Conservation (phyloP, 306 rosid genomes). For the Prinsepia uniflora region DNA sequence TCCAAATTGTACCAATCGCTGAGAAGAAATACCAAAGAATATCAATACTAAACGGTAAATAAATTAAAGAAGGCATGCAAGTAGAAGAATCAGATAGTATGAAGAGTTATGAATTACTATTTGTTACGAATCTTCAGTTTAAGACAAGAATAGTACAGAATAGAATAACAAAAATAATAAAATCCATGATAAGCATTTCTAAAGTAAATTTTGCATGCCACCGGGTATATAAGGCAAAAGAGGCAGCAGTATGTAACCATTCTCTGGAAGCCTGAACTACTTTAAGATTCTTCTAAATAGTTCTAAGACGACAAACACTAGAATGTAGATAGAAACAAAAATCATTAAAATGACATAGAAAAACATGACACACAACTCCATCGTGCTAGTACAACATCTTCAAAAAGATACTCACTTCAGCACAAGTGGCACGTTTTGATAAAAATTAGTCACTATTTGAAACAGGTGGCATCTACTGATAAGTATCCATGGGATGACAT, state of each 20-base stretch:
- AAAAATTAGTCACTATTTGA: no score
- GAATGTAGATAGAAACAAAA: neutral
- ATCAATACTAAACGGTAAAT: slow-evolving; percentile 10
- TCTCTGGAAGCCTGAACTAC: neutral
- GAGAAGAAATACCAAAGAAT: slow-evolving; percentile 29
- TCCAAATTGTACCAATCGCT: slow-evolving; percentile 99
- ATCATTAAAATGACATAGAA: neutral
- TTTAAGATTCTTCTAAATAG: neutral
- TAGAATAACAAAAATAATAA: neutral
- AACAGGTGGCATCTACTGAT: no score
- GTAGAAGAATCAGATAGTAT: neutral
- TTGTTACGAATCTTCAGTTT: neutral
- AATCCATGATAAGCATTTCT: neutral
- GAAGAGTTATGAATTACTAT: neutral
- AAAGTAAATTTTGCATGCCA: neutral
- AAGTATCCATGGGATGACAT: no score
- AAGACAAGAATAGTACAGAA: neutral
- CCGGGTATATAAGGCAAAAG: slow-evolving; percentile 7
- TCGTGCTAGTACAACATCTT: neutral
- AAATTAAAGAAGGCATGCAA: neutral
- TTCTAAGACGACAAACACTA: neutral
- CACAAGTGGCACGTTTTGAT: no score
- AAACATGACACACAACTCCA: neutral
- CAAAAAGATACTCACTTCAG: no score
- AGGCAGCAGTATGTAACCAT: neutral